Evolutionary conservation across 441 rosid species (phyloP), one percentile per base, ranked within the genome.

Genomic region (Iberis amara): DNA sequence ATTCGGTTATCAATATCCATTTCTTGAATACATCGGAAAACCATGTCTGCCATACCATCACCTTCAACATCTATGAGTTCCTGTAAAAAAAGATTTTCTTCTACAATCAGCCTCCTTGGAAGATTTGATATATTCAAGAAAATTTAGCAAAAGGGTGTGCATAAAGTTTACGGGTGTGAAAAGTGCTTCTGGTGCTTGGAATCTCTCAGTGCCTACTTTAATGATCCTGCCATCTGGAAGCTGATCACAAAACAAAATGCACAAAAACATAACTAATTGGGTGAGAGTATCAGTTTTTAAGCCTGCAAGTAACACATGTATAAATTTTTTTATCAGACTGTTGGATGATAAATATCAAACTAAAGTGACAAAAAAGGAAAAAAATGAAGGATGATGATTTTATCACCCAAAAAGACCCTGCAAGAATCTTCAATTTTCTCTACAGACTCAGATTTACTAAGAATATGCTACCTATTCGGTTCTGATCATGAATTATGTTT

Each of bases 31-130:
- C 98, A 91, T 61, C 82, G 96, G 63, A 91, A 91, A 58, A 85
- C 98, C 98, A 88, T 91, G 64, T 91, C 96, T 65, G 98, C 98
- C 95, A 91, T 85, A 46, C 98, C 98, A 80, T 91, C 98, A 56
- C 96, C 98, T 78, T 91, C 98, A 66, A 88, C 91, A 70, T 91
- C 98, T 53, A 88, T 83, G 64, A 88, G 94, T 61, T 88, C 98
- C 98, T 91, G 69, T 39, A 61, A 67, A 11, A 40, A 11, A 8
- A 8, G 7, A 9, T 18, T 53, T 11, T 5, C n/a, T 40, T 43
- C 11, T 30, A 38, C 26, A 13, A 59, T 44, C 6, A 53, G 50
- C 50, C 26, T 30, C 45, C 50, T 54, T 53, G 27, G 35, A 46
- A 15, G 7, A 11, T 8, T 56, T 15, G n/a, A 30, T 26, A 3